These are phyloP conservation scores for Sextonia rubra DNA, from an alignment of 164 flowering plant genomes.

Conservation along the genomic window DNA sequence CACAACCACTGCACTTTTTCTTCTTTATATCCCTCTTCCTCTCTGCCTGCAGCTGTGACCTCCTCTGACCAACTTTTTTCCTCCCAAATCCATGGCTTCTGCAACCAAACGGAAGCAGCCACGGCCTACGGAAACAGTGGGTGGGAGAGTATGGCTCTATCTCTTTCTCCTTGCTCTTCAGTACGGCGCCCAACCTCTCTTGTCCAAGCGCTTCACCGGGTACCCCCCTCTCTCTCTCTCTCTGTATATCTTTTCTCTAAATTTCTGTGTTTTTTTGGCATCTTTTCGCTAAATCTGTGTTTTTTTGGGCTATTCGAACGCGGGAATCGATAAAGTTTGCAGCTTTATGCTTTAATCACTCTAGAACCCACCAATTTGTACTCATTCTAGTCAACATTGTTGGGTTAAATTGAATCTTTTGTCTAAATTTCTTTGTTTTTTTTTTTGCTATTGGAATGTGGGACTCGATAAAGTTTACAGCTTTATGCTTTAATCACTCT, in stretches of 20 bases:
- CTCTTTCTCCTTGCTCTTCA: slow-evolving; percentile 65
- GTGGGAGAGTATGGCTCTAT: slow-evolving; percentile 46
- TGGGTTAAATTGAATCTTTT: too few relatives aligned
- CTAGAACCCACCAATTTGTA: too few relatives aligned
- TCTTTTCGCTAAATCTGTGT: background rate
- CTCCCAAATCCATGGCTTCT: too few relatives aligned
- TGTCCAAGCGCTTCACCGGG: slow-evolving; percentile 80
- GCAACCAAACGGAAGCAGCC: too few relatives aligned
- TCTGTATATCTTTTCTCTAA: background rate
- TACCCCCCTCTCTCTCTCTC: slow-evolving; percentile 2
- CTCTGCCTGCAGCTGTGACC: too few relatives aligned
- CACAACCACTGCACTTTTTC: too few relatives aligned
- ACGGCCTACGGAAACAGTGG: background rate
- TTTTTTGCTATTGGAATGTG: too few relatives aligned
- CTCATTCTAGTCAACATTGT: too few relatives aligned
- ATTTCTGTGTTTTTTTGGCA: background rate
- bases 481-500: background rate
- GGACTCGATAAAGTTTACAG: background rate
- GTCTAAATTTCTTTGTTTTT: background rate
- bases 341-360: background rate
- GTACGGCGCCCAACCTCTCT: slow-evolving; percentile 86
- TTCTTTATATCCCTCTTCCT: too few relatives aligned
- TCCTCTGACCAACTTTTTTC: too few relatives aligned
- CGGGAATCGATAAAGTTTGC: background rate
- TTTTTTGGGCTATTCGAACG: background rate